These are phyloP conservation scores for Botryotinia convoluta DNA, from an alignment of 2,329 filamentous ascomycete species.

Conservation along the genomic window DNA sequence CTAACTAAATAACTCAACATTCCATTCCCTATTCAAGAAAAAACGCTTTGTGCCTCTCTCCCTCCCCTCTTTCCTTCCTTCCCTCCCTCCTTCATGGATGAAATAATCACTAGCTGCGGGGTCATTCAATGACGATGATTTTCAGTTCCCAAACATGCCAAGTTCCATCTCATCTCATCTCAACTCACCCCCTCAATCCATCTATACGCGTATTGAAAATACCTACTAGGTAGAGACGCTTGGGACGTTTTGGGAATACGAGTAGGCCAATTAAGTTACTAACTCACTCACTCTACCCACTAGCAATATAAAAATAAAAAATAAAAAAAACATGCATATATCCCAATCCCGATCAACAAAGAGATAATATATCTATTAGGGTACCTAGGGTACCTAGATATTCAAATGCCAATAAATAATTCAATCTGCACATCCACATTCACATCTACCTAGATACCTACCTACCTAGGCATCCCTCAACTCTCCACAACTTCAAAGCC, in stretches of 20 bases:
- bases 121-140: not conserved
- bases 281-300: not conserved
- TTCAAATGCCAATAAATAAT: not conserved
- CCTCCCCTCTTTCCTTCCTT: too few relatives aligned
- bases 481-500: not conserved
- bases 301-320: too few relatives aligned
- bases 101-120: not conserved
- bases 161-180: not conserved
- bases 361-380: not conserved
- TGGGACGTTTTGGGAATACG: not conserved
- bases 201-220: not conserved
- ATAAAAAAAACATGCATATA: not conserved
- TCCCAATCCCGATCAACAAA: not conserved
- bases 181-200: not conserved
- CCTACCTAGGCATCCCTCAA: not conserved
- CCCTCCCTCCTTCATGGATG: too few relatives aligned
- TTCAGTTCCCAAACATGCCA: not conserved
- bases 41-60: not conserved
- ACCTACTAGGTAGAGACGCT: not conserved
- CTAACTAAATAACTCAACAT: not conserved
- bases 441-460: not conserved
- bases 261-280: not conserved
- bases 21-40: not conserved
- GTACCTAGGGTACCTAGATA: not conserved
- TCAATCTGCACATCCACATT: not conserved